phyloP scores from a whole-genome alignment of 163 green algal genomes.

The Prototheca stagnorum region DNA sequence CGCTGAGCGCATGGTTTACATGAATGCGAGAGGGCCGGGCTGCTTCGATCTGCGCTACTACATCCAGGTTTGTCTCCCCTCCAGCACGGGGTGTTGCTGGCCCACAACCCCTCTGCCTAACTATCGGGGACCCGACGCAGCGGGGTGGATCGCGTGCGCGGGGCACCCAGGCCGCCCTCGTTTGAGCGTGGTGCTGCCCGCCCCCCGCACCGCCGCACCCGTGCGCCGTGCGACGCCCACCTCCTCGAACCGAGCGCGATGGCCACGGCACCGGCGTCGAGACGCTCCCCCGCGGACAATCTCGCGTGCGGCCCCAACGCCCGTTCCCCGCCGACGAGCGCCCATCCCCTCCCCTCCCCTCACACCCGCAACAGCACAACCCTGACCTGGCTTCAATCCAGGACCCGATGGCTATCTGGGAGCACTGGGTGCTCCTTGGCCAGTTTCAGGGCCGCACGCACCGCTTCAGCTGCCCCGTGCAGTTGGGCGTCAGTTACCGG shows the following conservation, averaged over 20 bases:
- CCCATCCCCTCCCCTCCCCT: neutral
- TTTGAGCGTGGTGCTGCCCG: too few relatives aligned
- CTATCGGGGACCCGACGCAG: too few relatives aligned
- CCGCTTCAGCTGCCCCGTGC: slow-evolving; percentile 20
- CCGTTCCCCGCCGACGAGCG: too few relatives aligned
- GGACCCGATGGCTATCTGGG: slow-evolving; percentile 13
- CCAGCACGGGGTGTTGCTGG: neutral
- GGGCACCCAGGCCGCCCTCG: too few relatives aligned
- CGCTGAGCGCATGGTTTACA: slow-evolving; percentile 9
- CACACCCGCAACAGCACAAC: slow-evolving; percentile 8
- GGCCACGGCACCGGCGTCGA: too few relatives aligned
- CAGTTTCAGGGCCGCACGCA: slow-evolving; percentile 21
- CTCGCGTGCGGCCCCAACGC: too few relatives aligned
- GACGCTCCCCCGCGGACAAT: too few relatives aligned
- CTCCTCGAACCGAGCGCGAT: too few relatives aligned
- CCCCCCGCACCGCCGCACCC: too few relatives aligned
- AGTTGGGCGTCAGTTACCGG: slow-evolving; percentile 16
- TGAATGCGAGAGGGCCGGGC: slow-evolving; percentile 15
- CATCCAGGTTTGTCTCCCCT: slow-evolving; percentile 8
- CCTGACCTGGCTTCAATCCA: slow-evolving; percentile 4
- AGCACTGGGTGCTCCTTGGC: slow-evolving; percentile 19
- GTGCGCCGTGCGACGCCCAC: too few relatives aligned
- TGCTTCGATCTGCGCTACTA: slow-evolving; percentile 28
- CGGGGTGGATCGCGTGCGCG: too few relatives aligned
- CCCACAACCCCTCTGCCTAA: too few relatives aligned